phyloP scores from a whole-genome alignment of 2,329 filamentous ascomycete genomes.

The Harringtonia aguacate region DNA sequence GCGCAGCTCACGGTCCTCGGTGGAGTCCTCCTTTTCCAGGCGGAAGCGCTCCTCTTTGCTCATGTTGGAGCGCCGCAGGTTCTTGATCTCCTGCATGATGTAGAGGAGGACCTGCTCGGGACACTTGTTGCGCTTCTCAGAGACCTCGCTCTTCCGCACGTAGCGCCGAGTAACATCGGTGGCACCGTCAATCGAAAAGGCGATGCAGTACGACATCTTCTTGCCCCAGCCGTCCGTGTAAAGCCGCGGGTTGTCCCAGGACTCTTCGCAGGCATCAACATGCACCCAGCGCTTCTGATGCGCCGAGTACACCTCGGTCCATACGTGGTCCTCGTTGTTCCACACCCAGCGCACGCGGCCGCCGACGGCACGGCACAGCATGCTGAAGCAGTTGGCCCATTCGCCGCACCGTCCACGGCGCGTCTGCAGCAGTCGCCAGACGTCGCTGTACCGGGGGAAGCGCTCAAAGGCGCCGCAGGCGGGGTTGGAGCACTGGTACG shows the following conservation, averaged over 20 bases:
- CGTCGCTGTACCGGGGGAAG: slow-evolving; percentile 90
- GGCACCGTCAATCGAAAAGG: slow-evolving; percentile 82
- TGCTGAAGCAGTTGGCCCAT: slow-evolving; percentile 98
- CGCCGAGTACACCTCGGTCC: slow-evolving; percentile 95
- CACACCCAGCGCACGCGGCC: slow-evolving; percentile 93
- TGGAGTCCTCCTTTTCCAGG: slow-evolving; percentile 68
- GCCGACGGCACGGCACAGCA: slow-evolving; percentile 90
- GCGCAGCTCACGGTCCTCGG: slow-evolving; percentile 65
- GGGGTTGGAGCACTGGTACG: slow-evolving; percentile 74
- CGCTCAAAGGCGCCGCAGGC: slow-evolving; percentile 67
- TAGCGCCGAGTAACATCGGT: slow-evolving; percentile 58
- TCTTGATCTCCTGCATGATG: slow-evolving; percentile 85
- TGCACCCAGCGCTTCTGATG: slow-evolving; percentile 94
- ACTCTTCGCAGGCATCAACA: slow-evolving; percentile 87
- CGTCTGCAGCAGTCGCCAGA: slow-evolving; percentile 84
- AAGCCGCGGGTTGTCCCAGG: slow-evolving; percentile 87
- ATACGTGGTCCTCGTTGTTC: slow-evolving; percentile 95
- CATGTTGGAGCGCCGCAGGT: slow-evolving; percentile 72
- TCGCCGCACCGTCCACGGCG: slow-evolving; percentile 80
- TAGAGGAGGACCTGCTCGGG: slow-evolving; percentile 85
- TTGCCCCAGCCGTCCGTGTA: slow-evolving; percentile 94
- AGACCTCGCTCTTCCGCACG: slow-evolving; percentile 61
- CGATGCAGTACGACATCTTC: slow-evolving; percentile 94
- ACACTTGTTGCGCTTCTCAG: slow-evolving; percentile 65
- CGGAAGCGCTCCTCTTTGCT: slow-evolving; percentile 75